Conservation (phyloP, 768 basidiomycete species). For the Sutorius australiensis region DNA sequence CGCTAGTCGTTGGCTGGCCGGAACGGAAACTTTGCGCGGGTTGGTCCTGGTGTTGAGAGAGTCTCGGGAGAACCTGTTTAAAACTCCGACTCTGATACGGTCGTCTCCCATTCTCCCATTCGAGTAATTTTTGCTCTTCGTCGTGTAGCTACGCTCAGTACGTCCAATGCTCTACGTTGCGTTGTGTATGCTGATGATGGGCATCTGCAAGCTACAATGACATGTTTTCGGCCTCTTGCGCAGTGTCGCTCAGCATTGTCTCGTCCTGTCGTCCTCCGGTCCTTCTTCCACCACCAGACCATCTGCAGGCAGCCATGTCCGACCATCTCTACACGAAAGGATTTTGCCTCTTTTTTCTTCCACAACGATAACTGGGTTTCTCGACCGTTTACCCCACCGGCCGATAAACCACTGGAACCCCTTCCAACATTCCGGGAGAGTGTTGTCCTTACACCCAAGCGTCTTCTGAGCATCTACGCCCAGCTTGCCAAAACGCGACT, state of each 20-base stretch:
- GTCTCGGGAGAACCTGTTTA: constrained; percentile 20
- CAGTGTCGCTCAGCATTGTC: constrained; percentile 16
- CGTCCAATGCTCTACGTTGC: not conserved
- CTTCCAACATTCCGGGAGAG: constrained; percentile 33
- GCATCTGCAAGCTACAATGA: constrained; percentile 18
- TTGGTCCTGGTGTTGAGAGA: constrained; percentile 3
- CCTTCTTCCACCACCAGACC: constrained; percentile 5
- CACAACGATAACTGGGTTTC: constrained; percentile 54
- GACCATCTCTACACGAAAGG: constrained; percentile 21
- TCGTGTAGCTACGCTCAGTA: not conserved
- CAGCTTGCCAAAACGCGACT: constrained; percentile 85
- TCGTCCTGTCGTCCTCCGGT: constrained; percentile 4
- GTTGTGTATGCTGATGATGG: not conserved
- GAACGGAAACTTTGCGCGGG: constrained; percentile 5
- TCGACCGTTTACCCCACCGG: constrained; percentile 14
- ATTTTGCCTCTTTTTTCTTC: constrained; percentile 57
- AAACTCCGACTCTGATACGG: constrained; percentile 27
- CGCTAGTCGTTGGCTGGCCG: not conserved
- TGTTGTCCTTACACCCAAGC: constrained; percentile 44
- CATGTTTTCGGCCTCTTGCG: not conserved
- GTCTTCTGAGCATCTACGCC: constrained; percentile 63
- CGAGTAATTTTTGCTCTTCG: not conserved
- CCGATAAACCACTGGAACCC: constrained; percentile 10
- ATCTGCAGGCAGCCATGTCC: not conserved
- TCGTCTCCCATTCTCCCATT: constrained; percentile 6